These are phyloP conservation scores for Odonthalia washingtoniensis DNA, from an alignment of 31 red algal species.

Conservation along the genomic window DNA sequence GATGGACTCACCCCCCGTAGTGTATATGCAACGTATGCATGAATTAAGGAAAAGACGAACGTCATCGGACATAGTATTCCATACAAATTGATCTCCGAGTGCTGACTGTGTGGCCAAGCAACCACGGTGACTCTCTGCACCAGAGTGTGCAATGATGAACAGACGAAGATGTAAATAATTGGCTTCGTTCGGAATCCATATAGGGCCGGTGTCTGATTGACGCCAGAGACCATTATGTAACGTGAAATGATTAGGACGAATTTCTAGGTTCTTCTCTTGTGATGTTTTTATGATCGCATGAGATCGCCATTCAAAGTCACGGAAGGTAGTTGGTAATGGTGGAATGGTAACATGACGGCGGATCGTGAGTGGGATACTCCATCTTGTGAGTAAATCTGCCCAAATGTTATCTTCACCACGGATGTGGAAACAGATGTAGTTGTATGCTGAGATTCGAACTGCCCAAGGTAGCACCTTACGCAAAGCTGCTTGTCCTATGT, in stretches of 20 bases:
- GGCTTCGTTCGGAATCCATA: slow-evolving; percentile 33
- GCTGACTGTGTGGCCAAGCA: slow-evolving; percentile 3
- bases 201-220: neutral
- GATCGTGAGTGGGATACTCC: neutral
- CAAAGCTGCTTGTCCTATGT: neutral
- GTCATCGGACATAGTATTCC: neutral
- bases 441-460: neutral
- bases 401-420: too few species aligned
- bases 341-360: neutral
- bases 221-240: neutral
- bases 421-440: neutral
- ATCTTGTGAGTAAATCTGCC: neutral
- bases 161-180: slow-evolving; percentile 46
- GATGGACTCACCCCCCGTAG: slow-evolving; percentile 38
- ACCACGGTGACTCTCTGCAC: slow-evolving; percentile 43
- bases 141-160: slow-evolving; percentile 39
- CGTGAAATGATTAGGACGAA: neutral
- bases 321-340: neutral
- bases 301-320: neutral
- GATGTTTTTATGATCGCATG: neutral
- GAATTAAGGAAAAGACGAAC: slow-evolving; percentile 28
- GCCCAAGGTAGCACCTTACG: neutral
- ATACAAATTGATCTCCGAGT: slow-evolving; percentile 1
- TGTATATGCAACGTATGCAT: slow-evolving; percentile 16
- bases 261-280: neutral